Percentiles rank a stretch among this genome's conserved stretches.
Evolutionary conservation across 352 stramenopile genomes (phyloP).

Genomic region (Blastocystis sp.): DNA sequence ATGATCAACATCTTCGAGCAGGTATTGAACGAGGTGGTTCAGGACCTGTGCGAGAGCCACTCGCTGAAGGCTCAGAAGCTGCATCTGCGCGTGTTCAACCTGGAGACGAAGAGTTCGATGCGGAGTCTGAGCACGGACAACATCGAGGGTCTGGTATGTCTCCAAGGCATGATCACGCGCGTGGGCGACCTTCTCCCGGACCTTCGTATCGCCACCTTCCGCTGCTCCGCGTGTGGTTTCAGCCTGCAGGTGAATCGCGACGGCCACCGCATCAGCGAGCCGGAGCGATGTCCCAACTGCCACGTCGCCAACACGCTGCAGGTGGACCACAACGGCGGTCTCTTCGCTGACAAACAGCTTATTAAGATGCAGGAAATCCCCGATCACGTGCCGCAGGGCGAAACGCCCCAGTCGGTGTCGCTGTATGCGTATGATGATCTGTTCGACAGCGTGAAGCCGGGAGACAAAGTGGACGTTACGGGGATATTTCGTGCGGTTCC

Average conservation of each 20-base stretch:
- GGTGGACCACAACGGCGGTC: slow-evolving; percentile 89
- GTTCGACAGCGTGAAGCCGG: slow-evolving; percentile 86
- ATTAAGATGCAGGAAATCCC: slow-evolving; percentile 93
- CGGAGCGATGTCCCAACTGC: slow-evolving; percentile 73
- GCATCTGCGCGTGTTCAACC: slow-evolving; percentile 78
- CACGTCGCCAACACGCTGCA: slow-evolving; percentile 77
- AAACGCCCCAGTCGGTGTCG: slow-evolving; percentile 87
- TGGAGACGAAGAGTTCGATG: slow-evolving; percentile 82
- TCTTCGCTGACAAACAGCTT: slow-evolving; percentile 96
- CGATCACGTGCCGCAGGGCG: slow-evolving; percentile 89
- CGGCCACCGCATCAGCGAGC: slow-evolving; percentile 85
- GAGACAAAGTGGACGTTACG: slow-evolving; percentile 86
- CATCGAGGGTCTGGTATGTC: slow-evolving; percentile 88
- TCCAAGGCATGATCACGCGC: slow-evolving; percentile 94
- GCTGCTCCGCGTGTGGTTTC: slow-evolving; percentile 79
- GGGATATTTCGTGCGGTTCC: slow-evolving; percentile 90
- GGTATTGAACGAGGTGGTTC: slow-evolving; percentile 87
- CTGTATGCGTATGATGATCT: slow-evolving; percentile 95
- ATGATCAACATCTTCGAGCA: slow-evolving; percentile 70
- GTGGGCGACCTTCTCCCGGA: slow-evolving; percentile 89
- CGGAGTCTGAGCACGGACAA: slow-evolving; percentile 85
- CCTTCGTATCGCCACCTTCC: slow-evolving; percentile 90
- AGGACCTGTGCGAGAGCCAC: slow-evolving; percentile 74
- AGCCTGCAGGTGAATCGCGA: slow-evolving; percentile 81
- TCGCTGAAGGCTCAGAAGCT: slow-evolving; percentile 62